phyloP scores from a whole-genome alignment of 352 stramenopile species.

The Pythium sukuiense region DNA sequence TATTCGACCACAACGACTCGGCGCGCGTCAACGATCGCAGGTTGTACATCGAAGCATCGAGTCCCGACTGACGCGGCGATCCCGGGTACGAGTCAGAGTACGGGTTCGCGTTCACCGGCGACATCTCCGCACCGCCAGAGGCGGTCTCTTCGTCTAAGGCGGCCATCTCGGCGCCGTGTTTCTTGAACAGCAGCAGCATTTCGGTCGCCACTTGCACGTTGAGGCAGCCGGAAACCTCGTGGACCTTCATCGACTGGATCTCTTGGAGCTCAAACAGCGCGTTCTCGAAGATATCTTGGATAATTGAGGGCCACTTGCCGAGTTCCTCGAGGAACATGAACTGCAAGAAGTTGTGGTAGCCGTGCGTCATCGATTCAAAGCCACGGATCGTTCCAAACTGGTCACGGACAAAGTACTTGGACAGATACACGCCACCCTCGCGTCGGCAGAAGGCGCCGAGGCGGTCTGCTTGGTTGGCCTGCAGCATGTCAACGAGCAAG shows the following conservation, averaged over 20 bases:
- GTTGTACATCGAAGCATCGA: slow-evolving; percentile 82
- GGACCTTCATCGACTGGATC: slow-evolving; percentile 43
- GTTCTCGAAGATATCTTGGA: slow-evolving; percentile 71
- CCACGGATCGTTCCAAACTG: slow-evolving; percentile 88
- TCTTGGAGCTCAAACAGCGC: slow-evolving; percentile 61
- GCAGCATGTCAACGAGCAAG: slow-evolving; percentile 84
- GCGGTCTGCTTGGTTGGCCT: slow-evolving; percentile 84
- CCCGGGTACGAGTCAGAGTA: slow-evolving; percentile 58
- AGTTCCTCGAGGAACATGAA: slow-evolving; percentile 88
- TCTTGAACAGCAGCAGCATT: slow-evolving; percentile 62
- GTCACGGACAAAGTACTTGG: slow-evolving; percentile 89
- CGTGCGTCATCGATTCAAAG: slow-evolving; percentile 86
- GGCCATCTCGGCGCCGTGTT: slow-evolving; percentile 43
- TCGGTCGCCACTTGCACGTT: slow-evolving; percentile 76
- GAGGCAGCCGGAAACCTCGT: slow-evolving; percentile 52
- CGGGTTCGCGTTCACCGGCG: slow-evolving; percentile 11
- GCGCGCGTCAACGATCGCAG: slow-evolving; percentile 57
- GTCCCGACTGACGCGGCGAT: slow-evolving; percentile 54
- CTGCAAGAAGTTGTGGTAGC: slow-evolving; percentile 90
- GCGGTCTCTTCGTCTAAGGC: slow-evolving; percentile 2
- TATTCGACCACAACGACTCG: slow-evolving; percentile 56
- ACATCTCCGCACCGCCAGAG: slow-evolving; percentile 4
- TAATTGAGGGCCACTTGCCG: slow-evolving; percentile 65
- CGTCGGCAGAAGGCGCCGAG: slow-evolving; percentile 80
- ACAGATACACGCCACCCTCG: slow-evolving; percentile 80